Conservation (phyloP, 31 red algal species). For the Asparagopsis taxiformis region DNA sequence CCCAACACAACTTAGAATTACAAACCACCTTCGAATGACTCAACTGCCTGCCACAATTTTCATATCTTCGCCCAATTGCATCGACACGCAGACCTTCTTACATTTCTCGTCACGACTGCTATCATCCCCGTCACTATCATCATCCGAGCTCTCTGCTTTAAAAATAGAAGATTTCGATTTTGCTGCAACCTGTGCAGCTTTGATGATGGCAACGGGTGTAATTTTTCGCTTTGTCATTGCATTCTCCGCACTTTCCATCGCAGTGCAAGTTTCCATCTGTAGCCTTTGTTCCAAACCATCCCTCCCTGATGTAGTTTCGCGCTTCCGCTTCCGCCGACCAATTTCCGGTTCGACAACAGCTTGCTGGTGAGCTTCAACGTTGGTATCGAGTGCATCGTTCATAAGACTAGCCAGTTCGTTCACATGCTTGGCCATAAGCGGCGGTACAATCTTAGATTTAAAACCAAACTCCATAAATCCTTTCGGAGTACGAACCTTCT, state of each 20-base stretch:
- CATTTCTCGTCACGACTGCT: background rate
- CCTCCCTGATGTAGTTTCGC: too few species aligned
- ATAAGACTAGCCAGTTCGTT: conserved; percentile 49
- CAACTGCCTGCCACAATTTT: too few species aligned
- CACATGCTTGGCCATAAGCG: conserved; percentile 33
- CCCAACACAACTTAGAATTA: too few species aligned
- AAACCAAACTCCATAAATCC: conserved; percentile 51
- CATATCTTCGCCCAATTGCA: background rate
- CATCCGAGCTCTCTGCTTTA: conserved; percentile 1
- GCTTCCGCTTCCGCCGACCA: too few species aligned
- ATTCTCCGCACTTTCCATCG: too few species aligned
- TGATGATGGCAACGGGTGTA: background rate
- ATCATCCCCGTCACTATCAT: background rate
- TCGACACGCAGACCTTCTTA: background rate
- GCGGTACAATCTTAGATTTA: conserved; percentile 26
- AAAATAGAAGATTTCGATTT: conserved; percentile 8
- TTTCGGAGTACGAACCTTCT: conserved; percentile 38
- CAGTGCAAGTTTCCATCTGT: too few species aligned
- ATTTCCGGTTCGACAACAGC: too few species aligned
- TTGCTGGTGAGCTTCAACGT: conserved; percentile 3
- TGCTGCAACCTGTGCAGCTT: background rate
- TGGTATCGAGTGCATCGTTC: conserved; percentile 44
- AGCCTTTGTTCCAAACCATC: too few species aligned
- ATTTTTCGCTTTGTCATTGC: too few species aligned
- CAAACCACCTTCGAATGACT: too few species aligned